Conservation (phyloP, 176 grass and related monocot genomes). For the Rhynchospora tenuis region DNA sequence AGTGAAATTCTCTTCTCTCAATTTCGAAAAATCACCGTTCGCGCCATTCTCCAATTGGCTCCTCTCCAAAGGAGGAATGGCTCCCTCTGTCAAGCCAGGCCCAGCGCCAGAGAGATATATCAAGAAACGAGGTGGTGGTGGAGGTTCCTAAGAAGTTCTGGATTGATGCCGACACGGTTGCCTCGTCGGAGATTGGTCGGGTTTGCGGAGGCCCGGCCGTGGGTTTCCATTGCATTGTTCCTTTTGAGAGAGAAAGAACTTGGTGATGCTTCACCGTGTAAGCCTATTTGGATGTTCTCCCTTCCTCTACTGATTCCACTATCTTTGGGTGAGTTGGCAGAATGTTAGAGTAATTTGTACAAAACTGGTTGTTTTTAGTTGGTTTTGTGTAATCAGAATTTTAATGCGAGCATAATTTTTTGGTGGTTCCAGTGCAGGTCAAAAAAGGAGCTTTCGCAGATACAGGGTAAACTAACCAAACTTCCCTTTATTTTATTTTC, state of each 20-base stretch:
- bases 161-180: constrained; percentile 77
- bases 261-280: constrained; percentile 62
- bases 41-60: constrained; percentile 49
- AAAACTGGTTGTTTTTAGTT: background rate
- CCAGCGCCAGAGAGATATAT: constrained; percentile 47
- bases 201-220: constrained; percentile 47
- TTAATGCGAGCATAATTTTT: constrained; percentile 30
- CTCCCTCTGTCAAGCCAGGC: constrained; percentile 35
- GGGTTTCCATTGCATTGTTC: constrained; percentile 73
- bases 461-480: constrained; percentile 49
- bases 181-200: constrained; percentile 57
- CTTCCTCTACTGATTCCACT: constrained; percentile 66
- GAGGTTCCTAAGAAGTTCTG: constrained; percentile 89
- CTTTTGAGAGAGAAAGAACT: constrained; percentile 55
- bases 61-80: constrained; percentile 33
- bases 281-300: constrained; percentile 77
- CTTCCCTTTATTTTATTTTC: background rate
- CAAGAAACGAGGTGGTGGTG: constrained; percentile 64
- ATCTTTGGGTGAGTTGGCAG: constrained; percentile 69
- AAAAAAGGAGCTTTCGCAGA: constrained; percentile 89
- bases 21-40: background rate
- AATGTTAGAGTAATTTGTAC: background rate
- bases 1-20: background rate
- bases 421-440: constrained; percentile 91
- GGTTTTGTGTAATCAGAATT: constrained; percentile 13